Evolutionary conservation across 2,329 filamentous ascomycete genomes (phyloP).

Genomic region (Lachnellula arida): DNA sequence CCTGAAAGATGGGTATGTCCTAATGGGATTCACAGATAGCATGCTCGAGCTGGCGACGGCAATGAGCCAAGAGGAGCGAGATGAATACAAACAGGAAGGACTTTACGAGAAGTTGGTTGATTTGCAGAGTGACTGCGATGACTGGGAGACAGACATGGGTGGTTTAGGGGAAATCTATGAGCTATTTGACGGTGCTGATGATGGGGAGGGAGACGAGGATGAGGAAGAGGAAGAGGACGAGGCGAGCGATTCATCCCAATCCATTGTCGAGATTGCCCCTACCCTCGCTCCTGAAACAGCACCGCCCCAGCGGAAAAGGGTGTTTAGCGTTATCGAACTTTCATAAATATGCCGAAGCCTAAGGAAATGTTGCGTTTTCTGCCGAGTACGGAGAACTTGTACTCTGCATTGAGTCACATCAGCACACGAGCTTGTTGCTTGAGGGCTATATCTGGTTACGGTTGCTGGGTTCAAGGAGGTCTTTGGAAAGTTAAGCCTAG

Average conservation of each 20-base stretch:
- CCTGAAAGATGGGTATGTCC: conserved; percentile 1
- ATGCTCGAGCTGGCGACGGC: conserved; percentile 6
- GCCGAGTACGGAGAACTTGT: no score
- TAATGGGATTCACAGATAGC: conserved; percentile 7
- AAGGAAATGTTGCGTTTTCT: no score
- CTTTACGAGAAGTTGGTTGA: conserved; percentile 14
- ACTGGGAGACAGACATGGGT: conserved; percentile 10
- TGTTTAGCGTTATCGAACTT: conserved; percentile 11
- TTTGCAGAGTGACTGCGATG: conserved; percentile 11
- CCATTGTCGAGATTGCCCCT: not conserved
- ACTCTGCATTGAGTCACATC: no score
- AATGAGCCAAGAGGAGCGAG: not conserved
- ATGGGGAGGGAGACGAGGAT: not conserved
- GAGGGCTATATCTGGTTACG: no score
- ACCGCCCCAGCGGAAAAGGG: conserved; percentile 1
- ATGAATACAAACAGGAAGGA: conserved; percentile 14
- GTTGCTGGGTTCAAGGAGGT: no score
- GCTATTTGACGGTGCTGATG: conserved; percentile 5
- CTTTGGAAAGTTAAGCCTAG: no score
- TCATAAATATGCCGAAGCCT: not conserved
- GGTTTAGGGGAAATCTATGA: conserved; percentile 6
- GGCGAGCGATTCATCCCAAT: not conserved
- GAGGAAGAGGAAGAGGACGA: not conserved
- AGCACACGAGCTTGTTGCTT: no score
- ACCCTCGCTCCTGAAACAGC: not conserved